These are phyloP conservation scores for Hypoxylon sp. DNA, from an alignment of 2,329 filamentous ascomycete species.

Conservation along the genomic window DNA sequence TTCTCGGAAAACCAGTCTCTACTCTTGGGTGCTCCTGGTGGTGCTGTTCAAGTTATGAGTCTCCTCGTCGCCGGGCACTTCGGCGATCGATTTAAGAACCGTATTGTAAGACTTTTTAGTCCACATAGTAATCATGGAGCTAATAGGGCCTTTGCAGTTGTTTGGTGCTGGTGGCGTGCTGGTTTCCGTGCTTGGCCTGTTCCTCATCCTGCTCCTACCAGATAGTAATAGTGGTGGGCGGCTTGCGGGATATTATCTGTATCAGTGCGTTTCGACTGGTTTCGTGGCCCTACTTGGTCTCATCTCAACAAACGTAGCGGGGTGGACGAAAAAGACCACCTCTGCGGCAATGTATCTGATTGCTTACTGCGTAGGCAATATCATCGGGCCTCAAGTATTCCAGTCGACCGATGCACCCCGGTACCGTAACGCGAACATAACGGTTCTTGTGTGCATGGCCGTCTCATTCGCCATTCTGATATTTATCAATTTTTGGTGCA, in stretches of 20 bases:
- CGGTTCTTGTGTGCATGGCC: conserved; percentile 72
- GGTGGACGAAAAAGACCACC: conserved; percentile 72
- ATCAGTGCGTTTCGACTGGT: conserved; percentile 70
- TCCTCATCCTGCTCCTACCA: conserved; percentile 75
- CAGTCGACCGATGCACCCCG: conserved; percentile 68
- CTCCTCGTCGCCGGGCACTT: conserved; percentile 66
- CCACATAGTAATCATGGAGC: conserved; percentile 17
- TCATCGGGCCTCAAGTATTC: conserved; percentile 69
- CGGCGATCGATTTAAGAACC: conserved; percentile 69
- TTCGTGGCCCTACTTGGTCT: conserved; percentile 76
- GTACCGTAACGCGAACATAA: conserved; percentile 75
- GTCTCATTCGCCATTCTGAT: conserved; percentile 67
- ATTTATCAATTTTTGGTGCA: conserved; percentile 76
- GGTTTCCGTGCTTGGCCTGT: conserved; percentile 70
- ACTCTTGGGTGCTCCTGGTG: conserved; percentile 75
- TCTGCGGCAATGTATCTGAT: conserved; percentile 68
- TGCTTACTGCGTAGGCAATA: conserved; percentile 67
- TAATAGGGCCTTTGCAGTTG: conserved; percentile 53
- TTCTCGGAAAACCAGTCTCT: conserved; percentile 74
- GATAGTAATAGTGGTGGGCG: conserved; percentile 70
- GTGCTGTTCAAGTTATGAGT: conserved; percentile 74
- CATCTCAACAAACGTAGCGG: conserved; percentile 72
- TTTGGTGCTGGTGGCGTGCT: conserved; percentile 67
- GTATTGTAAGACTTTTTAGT: conserved; percentile 58
- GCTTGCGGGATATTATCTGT: conserved; percentile 76